Evolutionary conservation across 2,329 filamentous ascomycete species (phyloP), one percentile per base, ranked within the genome.

Genomic region (Beauveria pseudobassiana): DNA sequence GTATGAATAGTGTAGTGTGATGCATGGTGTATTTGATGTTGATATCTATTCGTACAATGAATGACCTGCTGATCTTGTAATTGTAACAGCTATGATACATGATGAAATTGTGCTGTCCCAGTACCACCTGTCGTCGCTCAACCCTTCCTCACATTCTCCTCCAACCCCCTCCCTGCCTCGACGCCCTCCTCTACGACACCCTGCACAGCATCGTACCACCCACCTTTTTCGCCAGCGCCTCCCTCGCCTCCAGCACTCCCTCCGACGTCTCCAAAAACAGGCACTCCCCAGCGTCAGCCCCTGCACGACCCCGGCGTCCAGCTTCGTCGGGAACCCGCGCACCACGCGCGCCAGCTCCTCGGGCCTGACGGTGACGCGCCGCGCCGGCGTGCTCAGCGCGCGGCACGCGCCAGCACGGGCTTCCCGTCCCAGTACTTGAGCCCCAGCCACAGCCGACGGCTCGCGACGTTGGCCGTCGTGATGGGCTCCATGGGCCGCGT

Each of bases 361-460:
- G 26, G 87, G 80, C 56, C 85, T 80, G 64, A 91, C 79, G 67
- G 82, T 88, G 72, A 96, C 82, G 67, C 85, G 76, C 66, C 91
- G 82, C 69, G 84, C 93, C 10, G 91, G 89, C 74, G 87, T 93
- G 70, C 84, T 88, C 63, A 96, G 79, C 70, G 88, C 73, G 54
- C 75, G 74, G 69, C 93, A 81, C 65, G 84, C 81, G 64, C 79
- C 67, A 97, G 76, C 24, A 96, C 91, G 6, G 93, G 91, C 74
- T 87, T 81, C 71, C 89, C 89, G 67, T 92, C 86, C 84, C 85
- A 90, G 82, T 96, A 96, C 78, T 96, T 96, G 69, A 96, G 78
- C 1, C 91, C 91, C 14, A 97, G 76, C 93, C 93, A 97, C 66
- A 97, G 78, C 63, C 93, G 82, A 71, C 90, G 82, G 45, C 79